phyloP scores from a whole-genome alignment of 768 basidiomycete species.

The Amanita brunnescens region DNA sequence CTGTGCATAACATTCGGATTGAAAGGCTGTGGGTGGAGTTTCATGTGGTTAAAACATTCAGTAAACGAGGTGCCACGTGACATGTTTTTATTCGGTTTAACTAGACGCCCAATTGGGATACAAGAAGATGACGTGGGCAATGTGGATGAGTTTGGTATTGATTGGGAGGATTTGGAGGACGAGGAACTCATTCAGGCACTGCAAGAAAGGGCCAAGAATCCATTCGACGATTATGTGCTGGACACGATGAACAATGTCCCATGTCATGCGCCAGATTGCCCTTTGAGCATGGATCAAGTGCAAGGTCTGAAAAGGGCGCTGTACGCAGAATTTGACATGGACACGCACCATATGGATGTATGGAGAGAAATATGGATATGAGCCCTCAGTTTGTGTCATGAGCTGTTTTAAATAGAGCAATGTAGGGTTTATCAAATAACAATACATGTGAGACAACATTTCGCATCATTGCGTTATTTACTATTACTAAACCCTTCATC shows the following conservation, averaged over 20 bases:
- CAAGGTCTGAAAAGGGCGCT: background rate
- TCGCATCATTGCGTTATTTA: background rate
- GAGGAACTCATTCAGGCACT: background rate
- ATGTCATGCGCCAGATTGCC: background rate
- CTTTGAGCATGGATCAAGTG: background rate
- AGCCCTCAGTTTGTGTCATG: background rate
- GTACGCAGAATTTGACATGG: background rate
- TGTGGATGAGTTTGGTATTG: conserved; percentile 9
- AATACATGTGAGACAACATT: too few species aligned
- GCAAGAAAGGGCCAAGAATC: background rate
- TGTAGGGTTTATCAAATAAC: too few species aligned
- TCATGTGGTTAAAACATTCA: conserved; percentile 6
- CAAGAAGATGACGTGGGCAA: conserved; percentile 1
- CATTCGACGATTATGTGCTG: background rate
- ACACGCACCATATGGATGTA: background rate
- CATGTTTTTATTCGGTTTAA: conserved; percentile 14
- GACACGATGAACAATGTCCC: background rate
- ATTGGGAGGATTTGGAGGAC: conserved; percentile 5
- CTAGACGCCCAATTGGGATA: conserved; percentile 4
- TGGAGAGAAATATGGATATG: background rate
- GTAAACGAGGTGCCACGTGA: conserved; percentile 10
- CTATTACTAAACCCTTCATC: background rate
- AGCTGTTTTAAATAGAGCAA: too few species aligned
- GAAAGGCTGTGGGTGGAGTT: conserved; percentile 30
- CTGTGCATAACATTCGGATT: conserved; percentile 19